Evolutionary conservation across 2,329 filamentous ascomycete species (phyloP).

Genomic region (Davidsoniella australis): DNA sequence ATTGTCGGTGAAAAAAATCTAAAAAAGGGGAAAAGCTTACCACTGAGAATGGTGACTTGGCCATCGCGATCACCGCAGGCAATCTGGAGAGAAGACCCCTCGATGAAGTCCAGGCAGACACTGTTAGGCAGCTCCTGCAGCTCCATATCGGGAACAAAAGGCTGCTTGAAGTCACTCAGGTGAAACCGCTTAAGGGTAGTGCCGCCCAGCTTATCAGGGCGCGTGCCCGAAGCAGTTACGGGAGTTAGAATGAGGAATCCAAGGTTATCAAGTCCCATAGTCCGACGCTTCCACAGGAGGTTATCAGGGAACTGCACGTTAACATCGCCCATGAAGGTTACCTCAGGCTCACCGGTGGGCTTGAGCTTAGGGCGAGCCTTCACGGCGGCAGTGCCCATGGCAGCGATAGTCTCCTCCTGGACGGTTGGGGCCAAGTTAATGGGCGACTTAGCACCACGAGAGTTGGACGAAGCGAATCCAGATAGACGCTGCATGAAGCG

Average conservation of each 20-base stretch:
- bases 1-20: too few relatives aligned
- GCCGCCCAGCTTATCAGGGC: constrained; percentile 37
- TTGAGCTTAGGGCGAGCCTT: constrained; percentile 15
- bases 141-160: constrained; percentile 76
- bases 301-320: constrained; percentile 97
- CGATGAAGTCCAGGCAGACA: constrained; percentile 42
- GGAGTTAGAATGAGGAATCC: constrained; percentile 70
- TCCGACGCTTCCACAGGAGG: constrained; percentile 87
- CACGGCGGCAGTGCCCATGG: constrained; percentile 15
- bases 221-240: constrained; percentile 26
- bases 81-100: constrained; percentile 43
- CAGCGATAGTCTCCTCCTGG: constrained; percentile 27
- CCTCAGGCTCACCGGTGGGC: constrained; percentile 23
- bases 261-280: constrained; percentile 66
- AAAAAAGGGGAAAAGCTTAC: constrained; percentile 4
- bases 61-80: constrained; percentile 45
- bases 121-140: constrained; percentile 86
- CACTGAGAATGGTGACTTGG: constrained; percentile 35
- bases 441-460: constrained; percentile 25
- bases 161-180: constrained; percentile 63
- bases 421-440: constrained; percentile 33
- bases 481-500: constrained; percentile 42
- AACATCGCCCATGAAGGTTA: constrained; percentile 67
- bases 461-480: constrained; percentile 23
- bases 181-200: constrained; percentile 58